A percentile compares a stretch with the other conserved stretches of the same genome.
Conservation (phyloP, 2,329 filamentous ascomycete genomes). For the Penicillium sp. region DNA sequence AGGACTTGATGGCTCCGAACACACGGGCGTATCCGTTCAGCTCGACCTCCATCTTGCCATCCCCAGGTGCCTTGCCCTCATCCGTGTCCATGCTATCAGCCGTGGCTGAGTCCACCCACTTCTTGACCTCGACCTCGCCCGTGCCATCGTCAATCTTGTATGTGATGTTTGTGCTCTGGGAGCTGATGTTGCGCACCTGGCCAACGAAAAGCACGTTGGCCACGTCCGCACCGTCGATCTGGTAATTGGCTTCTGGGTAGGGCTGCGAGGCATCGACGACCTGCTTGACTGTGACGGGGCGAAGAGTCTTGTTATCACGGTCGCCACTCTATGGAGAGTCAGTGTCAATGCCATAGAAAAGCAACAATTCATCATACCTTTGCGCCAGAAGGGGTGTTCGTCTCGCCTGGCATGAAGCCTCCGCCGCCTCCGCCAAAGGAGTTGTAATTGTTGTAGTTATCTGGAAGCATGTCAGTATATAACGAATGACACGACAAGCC, state of each 20-base stretch:
- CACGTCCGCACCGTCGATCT: slow-evolving; percentile 71
- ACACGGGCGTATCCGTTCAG: slow-evolving; percentile 78
- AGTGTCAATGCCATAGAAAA: not conserved
- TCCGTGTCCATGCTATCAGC: slow-evolving; percentile 46
- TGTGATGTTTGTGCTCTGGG: slow-evolving; percentile 85
- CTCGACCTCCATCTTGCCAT: slow-evolving; percentile 55
- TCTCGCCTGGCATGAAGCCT: slow-evolving; percentile 55
- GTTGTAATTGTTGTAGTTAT: slow-evolving; percentile 36
- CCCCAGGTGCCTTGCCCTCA: slow-evolving; percentile 38
- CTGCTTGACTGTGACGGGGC: slow-evolving; percentile 94
- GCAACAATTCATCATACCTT: slow-evolving; percentile 29
- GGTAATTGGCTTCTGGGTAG: slow-evolving; percentile 70
- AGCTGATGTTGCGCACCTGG: slow-evolving; percentile 79
- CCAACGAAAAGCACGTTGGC: slow-evolving; percentile 80
- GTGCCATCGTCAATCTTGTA: slow-evolving; percentile 96
- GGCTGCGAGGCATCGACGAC: slow-evolving; percentile 75
- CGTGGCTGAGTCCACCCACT: slow-evolving; percentile 44
- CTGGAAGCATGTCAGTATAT: slow-evolving; percentile 19
- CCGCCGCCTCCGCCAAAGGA: slow-evolving; percentile 48
- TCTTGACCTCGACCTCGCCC: slow-evolving; percentile 72
- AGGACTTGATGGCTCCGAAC: slow-evolving; percentile 77
- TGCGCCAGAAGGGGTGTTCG: slow-evolving; percentile 46
- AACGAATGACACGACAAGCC: not conserved
- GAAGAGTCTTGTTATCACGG: slow-evolving; percentile 72
- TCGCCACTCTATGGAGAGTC: slow-evolving; percentile 40